Evolutionary conservation across 1,284 basidiomycete genomes (phyloP).

Genomic region (Anthracocystis setariae): DNA sequence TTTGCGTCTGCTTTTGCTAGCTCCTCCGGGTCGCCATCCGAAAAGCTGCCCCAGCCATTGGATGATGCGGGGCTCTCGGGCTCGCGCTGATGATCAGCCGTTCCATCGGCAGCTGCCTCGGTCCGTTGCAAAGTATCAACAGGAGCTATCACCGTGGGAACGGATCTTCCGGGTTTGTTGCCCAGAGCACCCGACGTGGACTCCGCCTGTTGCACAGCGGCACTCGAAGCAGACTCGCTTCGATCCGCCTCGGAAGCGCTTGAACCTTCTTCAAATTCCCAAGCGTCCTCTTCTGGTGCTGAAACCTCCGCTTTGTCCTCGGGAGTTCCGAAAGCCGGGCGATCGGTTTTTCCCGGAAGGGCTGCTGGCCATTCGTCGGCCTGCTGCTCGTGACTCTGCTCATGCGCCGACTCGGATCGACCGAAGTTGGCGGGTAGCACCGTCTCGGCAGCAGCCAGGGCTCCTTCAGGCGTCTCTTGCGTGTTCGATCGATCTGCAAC

Average conservation of each 20-base stretch:
- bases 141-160: not conserved
- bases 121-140: too few relatives aligned
- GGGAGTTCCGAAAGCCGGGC: not conserved
- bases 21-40: not conserved
- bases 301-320: not conserved
- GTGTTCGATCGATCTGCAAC: slow-evolving; percentile 25
- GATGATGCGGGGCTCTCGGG: not conserved
- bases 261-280: slow-evolving; percentile 41
- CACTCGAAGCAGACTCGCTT: slow-evolving; percentile 11
- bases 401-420: too few relatives aligned
- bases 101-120: too few relatives aligned
- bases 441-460: not conserved
- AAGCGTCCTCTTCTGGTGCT: slow-evolving; percentile 31
- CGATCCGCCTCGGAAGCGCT: slow-evolving; percentile 27
- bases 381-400: too few relatives aligned
- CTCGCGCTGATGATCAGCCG: not conserved
- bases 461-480: not conserved
- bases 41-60: not conserved
- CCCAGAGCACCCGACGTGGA: not conserved
- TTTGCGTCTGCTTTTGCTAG: not conserved
- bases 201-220: slow-evolving; percentile 2
- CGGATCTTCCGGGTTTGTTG: slow-evolving; percentile 10
- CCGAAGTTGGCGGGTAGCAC: too few relatives aligned
- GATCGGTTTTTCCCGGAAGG: not conserved
- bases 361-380: too few relatives aligned